These are phyloP conservation scores for Arthrobotrys conoides DNA, from an alignment of 2,329 filamentous ascomycete genomes.

Conservation along the genomic window DNA sequence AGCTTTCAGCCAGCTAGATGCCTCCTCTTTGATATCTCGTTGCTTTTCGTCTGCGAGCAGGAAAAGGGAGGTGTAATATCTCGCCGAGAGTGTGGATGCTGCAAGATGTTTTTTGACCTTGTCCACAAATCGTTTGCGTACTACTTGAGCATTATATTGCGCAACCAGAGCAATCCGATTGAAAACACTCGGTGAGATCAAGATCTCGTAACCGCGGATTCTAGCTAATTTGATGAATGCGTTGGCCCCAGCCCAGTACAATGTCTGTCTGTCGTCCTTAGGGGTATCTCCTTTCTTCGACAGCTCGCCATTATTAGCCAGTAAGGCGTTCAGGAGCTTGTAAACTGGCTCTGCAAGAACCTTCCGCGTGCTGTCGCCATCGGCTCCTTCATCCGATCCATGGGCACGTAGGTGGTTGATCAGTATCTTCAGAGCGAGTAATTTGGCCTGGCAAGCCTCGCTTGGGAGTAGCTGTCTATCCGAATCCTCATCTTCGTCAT, in stretches of 20 bases:
- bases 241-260: constrained; percentile 82
- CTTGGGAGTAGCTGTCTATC: constrained; percentile 69
- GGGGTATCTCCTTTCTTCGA: constrained; percentile 83
- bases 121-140: constrained; percentile 83
- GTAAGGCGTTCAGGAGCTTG: constrained; percentile 81
- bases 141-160: constrained; percentile 81
- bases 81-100: constrained; percentile 76
- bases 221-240: constrained; percentile 87
- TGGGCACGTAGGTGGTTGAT: constrained; percentile 84
- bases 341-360: constrained; percentile 77
- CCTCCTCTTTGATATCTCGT: constrained; percentile 78
- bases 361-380: constrained; percentile 68
- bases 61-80: constrained; percentile 93
- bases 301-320: constrained; percentile 83
- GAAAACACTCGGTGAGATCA: constrained; percentile 81
- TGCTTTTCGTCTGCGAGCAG: constrained; percentile 91
- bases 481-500: constrained; percentile 77
- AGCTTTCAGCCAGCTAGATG: constrained; percentile 90
- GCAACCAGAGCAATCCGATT: constrained; percentile 84
- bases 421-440: constrained; percentile 84
- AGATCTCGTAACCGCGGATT: constrained; percentile 80
- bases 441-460: constrained; percentile 78
- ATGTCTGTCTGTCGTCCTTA: constrained; percentile 83
- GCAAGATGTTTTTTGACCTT: constrained; percentile 93
- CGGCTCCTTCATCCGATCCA: constrained; percentile 65